A percentile compares a stretch with the other conserved stretches of the same genome.
phyloP scores from a whole-genome alignment of 2,329 filamentous ascomycete genomes.

The Zymoseptoria crescenta region DNA sequence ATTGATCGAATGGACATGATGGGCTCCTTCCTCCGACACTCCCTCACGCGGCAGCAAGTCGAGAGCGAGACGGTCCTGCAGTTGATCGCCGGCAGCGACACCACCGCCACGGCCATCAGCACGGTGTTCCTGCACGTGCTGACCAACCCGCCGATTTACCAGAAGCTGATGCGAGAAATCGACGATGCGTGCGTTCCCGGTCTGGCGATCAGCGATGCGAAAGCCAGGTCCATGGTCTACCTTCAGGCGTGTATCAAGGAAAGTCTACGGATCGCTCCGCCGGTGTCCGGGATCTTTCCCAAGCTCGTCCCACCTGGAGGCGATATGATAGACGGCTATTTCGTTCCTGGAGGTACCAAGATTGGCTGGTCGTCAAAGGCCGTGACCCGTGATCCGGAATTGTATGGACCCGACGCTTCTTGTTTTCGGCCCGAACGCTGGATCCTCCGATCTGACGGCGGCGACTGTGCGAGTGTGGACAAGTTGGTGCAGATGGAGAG shows the following conservation, averaged over 20 bases:
- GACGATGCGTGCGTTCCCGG: slow-evolving; percentile 15
- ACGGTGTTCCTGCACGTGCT: slow-evolving; percentile 11
- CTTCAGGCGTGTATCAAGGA: slow-evolving; percentile 36
- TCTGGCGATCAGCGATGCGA: slow-evolving; percentile 5
- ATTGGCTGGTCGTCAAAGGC: slow-evolving; percentile 20
- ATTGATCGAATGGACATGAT: slow-evolving; percentile 8
- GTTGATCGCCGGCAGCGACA: slow-evolving; percentile 41
- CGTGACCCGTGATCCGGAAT: slow-evolving; percentile 15
- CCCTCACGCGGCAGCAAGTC: slow-evolving; percentile 1
- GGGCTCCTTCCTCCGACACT: slow-evolving; percentile 7
- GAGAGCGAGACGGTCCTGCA: slow-evolving; percentile 4
- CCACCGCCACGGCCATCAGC: slow-evolving; percentile 41
- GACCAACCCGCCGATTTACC: slow-evolving; percentile 29
- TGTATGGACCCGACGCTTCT: slow-evolving; percentile 14
- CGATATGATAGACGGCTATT: slow-evolving; percentile 25
- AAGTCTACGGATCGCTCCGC: slow-evolving; percentile 32
- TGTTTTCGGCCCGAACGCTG: not conserved
- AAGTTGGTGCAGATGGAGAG: slow-evolving; percentile 2
- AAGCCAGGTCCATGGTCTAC: slow-evolving; percentile 26
- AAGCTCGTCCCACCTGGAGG: slow-evolving; percentile 31
- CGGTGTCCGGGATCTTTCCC: slow-evolving; percentile 29
- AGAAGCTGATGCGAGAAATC: slow-evolving; percentile 41
- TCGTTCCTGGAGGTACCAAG: slow-evolving; percentile 19
- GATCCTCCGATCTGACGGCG: not conserved
- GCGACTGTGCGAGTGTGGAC: slow-evolving; percentile 3